These are phyloP conservation scores for Cokeromyces recurvatus DNA, from an alignment of 371 early-diverging fungal species.

Conservation along the genomic window DNA sequence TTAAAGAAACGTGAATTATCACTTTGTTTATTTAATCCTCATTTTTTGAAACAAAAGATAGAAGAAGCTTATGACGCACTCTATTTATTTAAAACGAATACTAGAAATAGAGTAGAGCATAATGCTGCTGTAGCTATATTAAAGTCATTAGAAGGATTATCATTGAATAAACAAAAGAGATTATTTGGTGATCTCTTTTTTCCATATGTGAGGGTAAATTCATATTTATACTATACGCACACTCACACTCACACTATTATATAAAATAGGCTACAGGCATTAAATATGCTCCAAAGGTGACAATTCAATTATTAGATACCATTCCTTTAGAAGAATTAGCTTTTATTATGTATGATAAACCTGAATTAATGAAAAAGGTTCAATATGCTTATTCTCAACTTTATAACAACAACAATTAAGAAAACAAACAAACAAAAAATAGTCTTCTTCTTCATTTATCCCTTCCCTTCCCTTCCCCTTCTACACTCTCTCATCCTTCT, in stretches of 20 bases:
- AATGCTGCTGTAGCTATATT: slow-evolving; percentile 6
- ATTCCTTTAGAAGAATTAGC: slow-evolving; percentile 43
- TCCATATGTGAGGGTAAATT: slow-evolving; percentile 29
- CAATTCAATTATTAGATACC: slow-evolving; percentile 45
- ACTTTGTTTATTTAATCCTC: slow-evolving; percentile 40
- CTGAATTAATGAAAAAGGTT: slow-evolving; percentile 13
- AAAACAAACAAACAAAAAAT: too few relatives aligned
- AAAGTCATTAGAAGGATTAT: slow-evolving; percentile 19
- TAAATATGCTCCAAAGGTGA: slow-evolving; percentile 42
- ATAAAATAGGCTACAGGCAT: slow-evolving; percentile 30
- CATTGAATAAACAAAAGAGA: slow-evolving; percentile 25
- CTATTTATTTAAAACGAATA: slow-evolving; percentile 10
- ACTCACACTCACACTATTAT: neutral
- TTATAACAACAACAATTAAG: slow-evolving; percentile 1
- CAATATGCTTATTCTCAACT: slow-evolving; percentile 8
- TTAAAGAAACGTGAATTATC: slow-evolving; percentile 36
- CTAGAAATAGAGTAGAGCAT: neutral
- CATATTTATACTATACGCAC: neutral
- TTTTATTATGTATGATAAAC: slow-evolving; percentile 38
- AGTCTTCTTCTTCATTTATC: too few relatives aligned
- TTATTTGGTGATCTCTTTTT: slow-evolving; percentile 30
- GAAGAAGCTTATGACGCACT: slow-evolving; percentile 33
- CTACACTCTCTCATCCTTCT: neutral
- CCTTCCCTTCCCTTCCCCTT: too few relatives aligned
- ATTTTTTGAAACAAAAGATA: slow-evolving; percentile 33